Conservation (phyloP, 352 stramenopile species). For the Pythium monospermum region DNA sequence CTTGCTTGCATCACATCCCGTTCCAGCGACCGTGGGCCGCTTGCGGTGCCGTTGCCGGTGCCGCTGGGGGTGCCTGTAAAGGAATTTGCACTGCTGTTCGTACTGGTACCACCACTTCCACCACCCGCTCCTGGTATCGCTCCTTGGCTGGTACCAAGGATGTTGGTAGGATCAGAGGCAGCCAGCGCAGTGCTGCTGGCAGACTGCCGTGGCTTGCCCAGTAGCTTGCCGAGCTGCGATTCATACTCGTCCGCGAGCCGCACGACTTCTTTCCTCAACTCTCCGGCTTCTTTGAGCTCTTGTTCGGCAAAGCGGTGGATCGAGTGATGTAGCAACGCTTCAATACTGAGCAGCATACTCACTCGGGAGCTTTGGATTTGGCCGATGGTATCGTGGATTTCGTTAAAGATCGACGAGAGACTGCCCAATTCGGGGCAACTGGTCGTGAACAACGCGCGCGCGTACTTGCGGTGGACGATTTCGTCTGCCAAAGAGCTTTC, state of each 20-base stretch:
- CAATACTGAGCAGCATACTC: constrained; percentile 79
- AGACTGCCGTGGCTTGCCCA: constrained; percentile 59
- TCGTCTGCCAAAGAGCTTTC: constrained; percentile 69
- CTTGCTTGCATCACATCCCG: constrained; percentile 57
- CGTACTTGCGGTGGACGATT: constrained; percentile 71
- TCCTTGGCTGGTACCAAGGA: constrained; percentile 14
- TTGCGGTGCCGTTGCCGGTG: constrained; percentile 1
- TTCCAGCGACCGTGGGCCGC: constrained; percentile 33
- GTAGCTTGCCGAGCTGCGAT: constrained; percentile 64
- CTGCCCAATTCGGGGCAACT: constrained; percentile 63
- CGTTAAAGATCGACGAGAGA: constrained; percentile 73
- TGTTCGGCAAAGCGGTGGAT: constrained; percentile 67
- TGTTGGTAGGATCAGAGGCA: constrained; percentile 14
- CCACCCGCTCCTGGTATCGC: not conserved
- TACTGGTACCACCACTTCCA: no score
- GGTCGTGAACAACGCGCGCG: constrained; percentile 82
- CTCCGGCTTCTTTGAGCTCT: constrained; percentile 66
- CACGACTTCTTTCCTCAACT: constrained; percentile 63
- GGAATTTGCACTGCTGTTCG: no score
- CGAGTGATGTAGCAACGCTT: constrained; percentile 62
- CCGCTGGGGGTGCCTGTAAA: not conserved
- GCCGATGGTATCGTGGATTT: constrained; percentile 76
- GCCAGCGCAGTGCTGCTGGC: constrained; percentile 11
- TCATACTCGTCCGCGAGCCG: constrained; percentile 80
- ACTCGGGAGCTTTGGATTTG: constrained; percentile 80